Base-by-base conservation (phyloP, 2,329 filamentous ascomycete genomes). In the Ophiostoma australiae region DNA sequence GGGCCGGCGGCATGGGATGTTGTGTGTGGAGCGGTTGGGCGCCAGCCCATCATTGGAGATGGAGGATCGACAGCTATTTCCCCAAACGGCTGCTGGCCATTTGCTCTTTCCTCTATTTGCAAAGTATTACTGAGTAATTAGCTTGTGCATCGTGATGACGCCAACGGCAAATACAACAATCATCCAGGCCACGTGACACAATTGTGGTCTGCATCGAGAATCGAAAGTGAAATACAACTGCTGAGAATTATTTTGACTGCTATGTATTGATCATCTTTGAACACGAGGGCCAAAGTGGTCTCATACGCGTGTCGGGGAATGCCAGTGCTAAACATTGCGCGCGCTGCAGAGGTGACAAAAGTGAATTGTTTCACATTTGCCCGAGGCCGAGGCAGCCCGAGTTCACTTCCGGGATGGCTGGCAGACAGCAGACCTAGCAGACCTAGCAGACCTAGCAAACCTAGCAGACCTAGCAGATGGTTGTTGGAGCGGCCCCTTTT, bases 51-150 rank as follows among this genome's bases (percentile, higher is more conserved):
- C 35, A 37, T 37, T 39, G 44, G 17, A 20, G 44, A 48, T 23
- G 48, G 52, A 58, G 52, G 52, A 58, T 58, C 52, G 52, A 58
- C 52, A n/a, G 23, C 52, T 58, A 58, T 31, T 58, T 8, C 52
- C 10, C 23, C 17, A 58, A 55, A 58, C 10, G 52, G 52, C n/a
- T 23, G 48, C 11, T 23, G 48, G 48, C 41, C 17, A 20, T n/a
- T 48, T n/a, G 5, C 17, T 20, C 44, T 10, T 48, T 48, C 44
- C 44, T 48, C 17, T 48, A n/a, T 20, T 17, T 15, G 10, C 20
- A 31, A 31, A 31, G 27, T 41, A 41, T 10, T 41, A n/a, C n/a
- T n/a, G 15, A 41, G 39, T 41, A n/a, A n/a, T n/a, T n/a, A 48
- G 44, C 20, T 48, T 17, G 44, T 58, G 52, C 52, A 48, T 48